Conservation (phyloP, 768 basidiomycete species). For the Antrodiella citrinella region DNA sequence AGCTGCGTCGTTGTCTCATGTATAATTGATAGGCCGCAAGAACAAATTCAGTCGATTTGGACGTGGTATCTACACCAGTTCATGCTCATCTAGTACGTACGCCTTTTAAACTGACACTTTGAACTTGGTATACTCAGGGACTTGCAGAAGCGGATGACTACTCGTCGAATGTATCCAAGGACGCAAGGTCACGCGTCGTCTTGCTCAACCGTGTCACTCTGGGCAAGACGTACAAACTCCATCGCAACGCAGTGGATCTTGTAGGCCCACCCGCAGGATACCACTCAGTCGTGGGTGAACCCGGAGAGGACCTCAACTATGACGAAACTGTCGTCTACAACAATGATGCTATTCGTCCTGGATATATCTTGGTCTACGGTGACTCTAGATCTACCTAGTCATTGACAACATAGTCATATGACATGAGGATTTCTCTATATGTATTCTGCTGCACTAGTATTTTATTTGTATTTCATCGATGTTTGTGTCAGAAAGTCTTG, state of each 20-base stretch:
- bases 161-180: slow-evolving; percentile 32
- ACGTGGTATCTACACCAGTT: slow-evolving; percentile 59
- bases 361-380: slow-evolving; percentile 58
- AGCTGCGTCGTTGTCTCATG: background rate
- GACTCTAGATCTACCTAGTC: too few species aligned
- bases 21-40: slow-evolving; percentile 36
- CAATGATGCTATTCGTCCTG: slow-evolving; percentile 61
- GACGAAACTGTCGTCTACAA: slow-evolving; percentile 62
- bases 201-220: slow-evolving; percentile 58
- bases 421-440: background rate
- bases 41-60: slow-evolving; percentile 59
- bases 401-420: too few species aligned
- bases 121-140: background rate
- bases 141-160: slow-evolving; percentile 64
- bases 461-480: background rate
- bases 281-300: slow-evolving; percentile 57
- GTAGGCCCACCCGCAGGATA: slow-evolving; percentile 47
- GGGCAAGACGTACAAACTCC: slow-evolving; percentile 45
- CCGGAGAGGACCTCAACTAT: slow-evolving; percentile 59
- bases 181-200: slow-evolving; percentile 38
- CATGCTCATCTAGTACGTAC: slow-evolving; percentile 57
- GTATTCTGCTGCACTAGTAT: too few species aligned
- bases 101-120: background rate
- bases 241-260: slow-evolving; percentile 39
- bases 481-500: background rate